phyloP scores from a whole-genome alignment of 192 early-diverging fungal genomes.

The Linnemannia elongata region DNA sequence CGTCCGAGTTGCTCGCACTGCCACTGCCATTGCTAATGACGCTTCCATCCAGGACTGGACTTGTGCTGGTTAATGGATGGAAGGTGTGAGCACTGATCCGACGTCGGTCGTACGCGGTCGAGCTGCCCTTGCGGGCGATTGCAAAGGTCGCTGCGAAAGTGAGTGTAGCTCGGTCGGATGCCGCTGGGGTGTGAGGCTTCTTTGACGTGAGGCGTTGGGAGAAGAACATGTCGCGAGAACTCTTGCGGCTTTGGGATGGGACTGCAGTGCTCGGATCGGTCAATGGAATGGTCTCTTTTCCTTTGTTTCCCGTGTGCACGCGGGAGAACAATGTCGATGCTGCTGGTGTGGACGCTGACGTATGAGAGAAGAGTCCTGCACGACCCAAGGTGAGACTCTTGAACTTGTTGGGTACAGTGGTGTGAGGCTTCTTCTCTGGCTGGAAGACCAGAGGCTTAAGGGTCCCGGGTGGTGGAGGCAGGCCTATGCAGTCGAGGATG shows the following conservation, averaged over 20 bases:
- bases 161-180: neutral
- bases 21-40: neutral
- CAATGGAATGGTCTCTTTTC: neutral
- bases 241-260: neutral
- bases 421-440: neutral
- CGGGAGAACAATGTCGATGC: neutral
- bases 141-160: constrained; percentile 36
- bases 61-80: constrained; percentile 16
- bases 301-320: too few relatives aligned
- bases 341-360: neutral
- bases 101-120: constrained; percentile 6
- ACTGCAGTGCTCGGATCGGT: neutral
- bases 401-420: neutral
- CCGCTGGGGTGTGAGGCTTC: neutral
- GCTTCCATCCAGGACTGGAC: neutral
- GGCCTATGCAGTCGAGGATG: neutral
- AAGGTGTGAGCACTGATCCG: constrained; percentile 34
- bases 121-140: constrained; percentile 16
- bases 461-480: neutral
- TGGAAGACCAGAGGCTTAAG: neutral
- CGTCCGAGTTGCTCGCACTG: neutral
- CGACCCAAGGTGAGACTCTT: constrained; percentile 10
- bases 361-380: neutral
- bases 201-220: neutral
- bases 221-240: constrained; percentile 5